Base-by-base conservation (phyloP, 768 basidiomycete species). In the Psilocybe tampanensis region DNA sequence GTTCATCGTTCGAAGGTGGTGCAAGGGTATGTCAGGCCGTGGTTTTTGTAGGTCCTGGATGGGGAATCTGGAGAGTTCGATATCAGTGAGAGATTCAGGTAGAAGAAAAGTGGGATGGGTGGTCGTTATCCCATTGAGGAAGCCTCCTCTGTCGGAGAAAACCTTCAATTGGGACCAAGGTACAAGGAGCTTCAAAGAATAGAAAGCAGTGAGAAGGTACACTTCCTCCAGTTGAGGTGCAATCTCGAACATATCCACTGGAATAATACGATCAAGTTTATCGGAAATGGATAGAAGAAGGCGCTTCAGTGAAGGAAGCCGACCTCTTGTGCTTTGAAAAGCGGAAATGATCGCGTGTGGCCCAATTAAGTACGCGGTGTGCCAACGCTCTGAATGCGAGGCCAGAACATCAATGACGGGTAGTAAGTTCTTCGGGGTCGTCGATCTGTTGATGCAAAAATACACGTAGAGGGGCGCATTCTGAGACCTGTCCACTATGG, bases 351-450 rank as follows among this genome's bases (percentile, higher is more conserved):
- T 47, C 22, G 58, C 45, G n/a, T 43, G 36, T 15, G 42, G 36
- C 24, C 54, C 52, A 17, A 51, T 52, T 23, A 60, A 50, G 24
- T 55, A 48, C 7, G 56, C 41, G 22, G 59, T 56, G 9, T 55
- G 26, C 59, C 59, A 60, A 29, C 55, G 43, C 18, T 60, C 59
- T 42, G 59, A 55, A 41, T 56, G 49, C 13, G 50, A 47, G 15
- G 21, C 47, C 24, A 60, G 29, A 2, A 53, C 32, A 32, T 60
- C 54, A 18, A 60, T 52, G 18, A 60, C 48, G 19, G 59, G 59
- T 23, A 36, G 54, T 19, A 60, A 44, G 11, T 48, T 47, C 17
- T 56, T 44, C n/a, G 55, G 44, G 15, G 52, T 29, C 17, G 44
- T 44, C 15, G 24, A 43, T 24, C 44, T 34, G 33, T 43, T 36